Conservation (phyloP, 345 rosid genomes). For the Citrus reticulata region DNA sequence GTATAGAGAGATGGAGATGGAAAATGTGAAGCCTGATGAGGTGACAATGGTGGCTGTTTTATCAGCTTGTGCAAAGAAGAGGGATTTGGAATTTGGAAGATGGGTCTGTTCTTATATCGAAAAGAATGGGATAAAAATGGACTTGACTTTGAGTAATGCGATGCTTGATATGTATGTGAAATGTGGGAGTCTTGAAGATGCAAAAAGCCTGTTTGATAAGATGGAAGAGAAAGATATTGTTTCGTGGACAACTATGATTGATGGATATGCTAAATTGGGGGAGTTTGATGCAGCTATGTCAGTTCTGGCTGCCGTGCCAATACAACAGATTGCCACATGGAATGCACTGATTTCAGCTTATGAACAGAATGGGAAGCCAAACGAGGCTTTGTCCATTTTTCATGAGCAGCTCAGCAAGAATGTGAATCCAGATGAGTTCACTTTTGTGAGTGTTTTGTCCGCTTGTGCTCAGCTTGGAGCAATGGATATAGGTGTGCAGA, state of each 20-base stretch:
- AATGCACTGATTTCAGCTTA: slow-evolving; percentile 65
- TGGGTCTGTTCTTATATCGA: slow-evolving; percentile 47
- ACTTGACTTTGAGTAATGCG: slow-evolving; percentile 60
- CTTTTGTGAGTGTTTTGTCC: slow-evolving; percentile 54
- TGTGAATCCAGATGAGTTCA: slow-evolving; percentile 49
- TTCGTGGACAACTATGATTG: slow-evolving; percentile 73
- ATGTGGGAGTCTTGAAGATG: slow-evolving; percentile 64
- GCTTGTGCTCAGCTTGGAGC: slow-evolving; percentile 74
- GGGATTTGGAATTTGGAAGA: slow-evolving; percentile 54
- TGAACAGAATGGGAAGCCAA: slow-evolving; percentile 61
- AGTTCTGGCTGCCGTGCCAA: slow-evolving; percentile 51
- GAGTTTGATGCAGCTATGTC: slow-evolving; percentile 45
- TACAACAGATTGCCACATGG: slow-evolving; percentile 56
- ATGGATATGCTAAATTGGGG: slow-evolving; percentile 61
- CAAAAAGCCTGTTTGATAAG: slow-evolving; percentile 43
- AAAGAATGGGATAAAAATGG: slow-evolving; percentile 33
- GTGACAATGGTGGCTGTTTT: slow-evolving; percentile 71
- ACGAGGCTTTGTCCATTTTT: slow-evolving; percentile 56
- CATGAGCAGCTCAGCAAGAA: slow-evolving; percentile 43
- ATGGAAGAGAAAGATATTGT: slow-evolving; percentile 58
- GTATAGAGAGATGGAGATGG: slow-evolving; percentile 49
- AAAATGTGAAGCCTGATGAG: slow-evolving; percentile 49
- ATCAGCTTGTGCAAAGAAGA: slow-evolving; percentile 54
- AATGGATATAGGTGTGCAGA: slow-evolving; percentile 48
- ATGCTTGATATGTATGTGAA: slow-evolving; percentile 74